Base-by-base conservation (phyloP, 2,329 filamentous ascomycete species). In the Ilyonectria destructans region DNA sequence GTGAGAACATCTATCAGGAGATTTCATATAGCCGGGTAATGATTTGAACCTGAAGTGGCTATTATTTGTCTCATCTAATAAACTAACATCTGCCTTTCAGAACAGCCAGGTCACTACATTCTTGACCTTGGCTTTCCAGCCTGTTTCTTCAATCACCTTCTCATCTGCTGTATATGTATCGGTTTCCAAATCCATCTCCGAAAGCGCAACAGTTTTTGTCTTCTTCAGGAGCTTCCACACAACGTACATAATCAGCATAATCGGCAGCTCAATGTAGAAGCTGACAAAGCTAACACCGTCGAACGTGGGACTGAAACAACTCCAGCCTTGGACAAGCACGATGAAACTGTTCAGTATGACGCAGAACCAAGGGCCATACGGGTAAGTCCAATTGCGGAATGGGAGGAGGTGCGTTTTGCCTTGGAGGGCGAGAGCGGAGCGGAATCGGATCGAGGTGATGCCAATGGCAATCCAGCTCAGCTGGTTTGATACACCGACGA, bases 151-250 rank as follows among this genome's bases (percentile, higher is more conserved):
- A 2, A 66, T 65, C 7, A 72, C 68, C 60, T 73, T 73, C 19
- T 75, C 76, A 8, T 79, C 75, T 79, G 89, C 86, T 15, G 86
- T 76, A 2, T 89, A 87, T 10, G 93, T 80, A 70, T 92, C 91
- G 26, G 88, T 87, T 43, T 85, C 80, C 19, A 94, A 79, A 77
- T 94, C 92, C 29, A 91, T 88, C 55, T 93, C 88, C 1, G 87
- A 81, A 0, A 89, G 81, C 48, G 81, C 84, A 35, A 86, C 80
- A 65, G 87, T 84, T 69, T 85, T 89, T 0, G 92, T 93, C 76
- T 84, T 86, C 80, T 93, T 91, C 68, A 90, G 65, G 1, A 93
- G 29, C 80, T 96, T 96, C 91, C 92, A 96, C 6, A 85, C 89
- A 1, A 91, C 51, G 75, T 88, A 95, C 37, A 96, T 84, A 9